Base-by-base conservation (phyloP, 768 basidiomycete species). In the Daedalea quercina region DNA sequence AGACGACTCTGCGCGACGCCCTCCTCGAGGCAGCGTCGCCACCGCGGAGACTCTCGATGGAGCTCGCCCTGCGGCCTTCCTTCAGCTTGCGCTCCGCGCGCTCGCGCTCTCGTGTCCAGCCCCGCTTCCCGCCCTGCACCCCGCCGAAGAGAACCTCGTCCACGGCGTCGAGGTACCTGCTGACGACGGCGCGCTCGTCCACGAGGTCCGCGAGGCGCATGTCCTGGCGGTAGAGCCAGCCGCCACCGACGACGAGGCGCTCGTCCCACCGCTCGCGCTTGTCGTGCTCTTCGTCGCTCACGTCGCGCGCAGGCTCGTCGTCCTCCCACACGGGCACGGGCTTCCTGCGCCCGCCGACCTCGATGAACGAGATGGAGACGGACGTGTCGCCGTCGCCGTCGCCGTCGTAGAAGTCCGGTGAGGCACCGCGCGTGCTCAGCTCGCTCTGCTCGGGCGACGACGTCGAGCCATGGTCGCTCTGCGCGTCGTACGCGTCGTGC, bases 241-340 rank as follows among this genome's bases (percentile, higher is more conserved):
- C 90, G 25, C 84, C 84, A 23, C 87, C 86, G 12, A 92, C 73
- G 0, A 90, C 83, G 11, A 93, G 76, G 33, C 82, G 74, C 62
- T 91, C 86, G 60, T 92, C 90, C 90, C 90, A 93, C 17, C 75
- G 71, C 56, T 88, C 85, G 37, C 77, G 75, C 65, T 83, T 84
- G 60, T 81, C 78, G 46, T 63, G 64, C 45, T 75, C 73, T 48
- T 73, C 73, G 55, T 78, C 77, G 55, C 73, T 75, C 42, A 76
- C 68, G 28, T 72, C 73, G 19, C 72, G 73, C 54, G 71, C 64
- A 33, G 77, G 67, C 13, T 80, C 75, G 47, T 85, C 84, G 55
- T 89, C 85, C 56, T 88, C 86, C 90, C 90, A 92, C 1, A 93
- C 87, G 0, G 87, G 85, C 8, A 93, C 75, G 17, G 74, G 76